These are phyloP conservation scores for Conringia planisiliqua DNA, from an alignment of 345 rosid species.

Conservation along the genomic window DNA sequence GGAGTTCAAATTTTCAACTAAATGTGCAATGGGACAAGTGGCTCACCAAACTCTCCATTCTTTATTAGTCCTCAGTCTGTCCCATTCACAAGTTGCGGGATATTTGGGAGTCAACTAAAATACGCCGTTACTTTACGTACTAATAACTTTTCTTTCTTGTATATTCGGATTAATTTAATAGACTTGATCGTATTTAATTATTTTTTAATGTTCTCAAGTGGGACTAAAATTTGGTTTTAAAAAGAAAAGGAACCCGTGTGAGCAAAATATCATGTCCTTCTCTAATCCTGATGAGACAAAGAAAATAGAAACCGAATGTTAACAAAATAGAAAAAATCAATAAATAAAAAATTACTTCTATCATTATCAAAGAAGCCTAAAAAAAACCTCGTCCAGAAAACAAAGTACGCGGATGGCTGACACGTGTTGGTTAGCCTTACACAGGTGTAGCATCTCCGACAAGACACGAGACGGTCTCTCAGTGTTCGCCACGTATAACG, in stretches of 20 bases:
- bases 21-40: not conserved
- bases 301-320: not conserved
- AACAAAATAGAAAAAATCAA: not conserved
- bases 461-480: not conserved
- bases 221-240: not conserved
- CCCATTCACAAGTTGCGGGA: conserved; percentile 25
- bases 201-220: not conserved
- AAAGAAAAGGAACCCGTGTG: conserved; percentile 7
- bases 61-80: not conserved
- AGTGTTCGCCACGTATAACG: conserved; percentile 23
- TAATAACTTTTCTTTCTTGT: not conserved
- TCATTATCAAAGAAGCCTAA: not conserved
- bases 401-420: not conserved
- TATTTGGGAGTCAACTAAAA: conserved; percentile 9
- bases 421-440: conserved; percentile 1
- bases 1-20: not conserved
- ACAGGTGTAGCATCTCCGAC: conserved; percentile 9
- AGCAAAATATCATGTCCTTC: not conserved
- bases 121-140: not conserved
- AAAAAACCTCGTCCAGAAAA: conserved; percentile 6
- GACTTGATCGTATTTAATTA: not conserved
- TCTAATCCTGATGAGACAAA: conserved; percentile 3
- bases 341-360: not conserved
- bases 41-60: not conserved
- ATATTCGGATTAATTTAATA: not conserved